Conservation (phyloP, 2,329 filamentous ascomycete genomes). For the Monilinia fructigena region DNA sequence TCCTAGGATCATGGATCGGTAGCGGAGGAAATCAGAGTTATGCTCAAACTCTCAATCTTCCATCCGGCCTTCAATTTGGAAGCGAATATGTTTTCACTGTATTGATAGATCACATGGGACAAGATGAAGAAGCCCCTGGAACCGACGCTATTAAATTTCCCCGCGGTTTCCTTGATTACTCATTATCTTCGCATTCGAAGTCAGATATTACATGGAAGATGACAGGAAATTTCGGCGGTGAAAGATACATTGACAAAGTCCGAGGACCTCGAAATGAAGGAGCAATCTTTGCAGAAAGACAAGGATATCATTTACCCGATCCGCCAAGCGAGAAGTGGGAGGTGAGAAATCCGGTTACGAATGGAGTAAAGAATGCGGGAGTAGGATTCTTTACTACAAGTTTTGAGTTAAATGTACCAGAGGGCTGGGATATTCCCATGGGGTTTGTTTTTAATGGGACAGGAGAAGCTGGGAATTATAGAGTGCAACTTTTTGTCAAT, state of each 20-base stretch:
- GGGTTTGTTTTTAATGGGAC: constrained; percentile 56
- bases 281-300: constrained; percentile 60
- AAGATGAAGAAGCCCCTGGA: constrained; percentile 63
- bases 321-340: constrained; percentile 49
- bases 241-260: constrained; percentile 57
- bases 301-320: constrained; percentile 59
- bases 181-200: constrained; percentile 49
- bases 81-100: constrained; percentile 60
- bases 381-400: constrained; percentile 58
- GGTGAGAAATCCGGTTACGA: constrained; percentile 42
- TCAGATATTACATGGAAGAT: constrained; percentile 60
- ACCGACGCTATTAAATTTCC: constrained; percentile 60
- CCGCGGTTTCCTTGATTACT: constrained; percentile 61
- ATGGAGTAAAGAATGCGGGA: constrained; percentile 49
- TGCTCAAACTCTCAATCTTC: constrained; percentile 59
- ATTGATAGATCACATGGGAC: constrained; percentile 68
- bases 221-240: constrained; percentile 66
- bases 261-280: constrained; percentile 67
- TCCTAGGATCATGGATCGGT: constrained; percentile 56
- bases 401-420: constrained; percentile 55
- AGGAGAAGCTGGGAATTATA: constrained; percentile 47
- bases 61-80: constrained; percentile 62
- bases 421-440: constrained; percentile 59
- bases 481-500: constrained; percentile 69
- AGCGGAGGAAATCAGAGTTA: constrained; percentile 52